Evolutionary conservation across 176 grass and related monocot genomes (phyloP).

Genomic region (Olyra latifolia): DNA sequence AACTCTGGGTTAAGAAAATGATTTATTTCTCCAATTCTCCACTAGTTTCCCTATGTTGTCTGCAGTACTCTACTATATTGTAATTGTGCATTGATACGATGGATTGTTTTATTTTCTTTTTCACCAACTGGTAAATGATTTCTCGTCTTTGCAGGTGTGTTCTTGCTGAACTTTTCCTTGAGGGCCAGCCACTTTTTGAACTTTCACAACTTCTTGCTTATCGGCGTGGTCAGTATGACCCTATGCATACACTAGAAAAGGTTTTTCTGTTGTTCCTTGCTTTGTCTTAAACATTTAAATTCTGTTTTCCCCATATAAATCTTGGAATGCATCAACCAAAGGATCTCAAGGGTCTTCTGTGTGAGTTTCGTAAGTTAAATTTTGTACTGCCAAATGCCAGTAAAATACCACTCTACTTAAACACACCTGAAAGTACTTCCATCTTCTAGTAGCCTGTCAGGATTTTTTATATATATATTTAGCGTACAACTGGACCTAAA

Average conservation of each 20-base stretch:
- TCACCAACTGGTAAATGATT: not conserved
- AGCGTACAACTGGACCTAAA: not conserved
- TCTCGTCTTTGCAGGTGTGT: constrained; percentile 71
- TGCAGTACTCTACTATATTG: constrained; percentile 10
- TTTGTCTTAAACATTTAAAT: constrained; percentile 14
- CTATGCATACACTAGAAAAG: constrained; percentile 72
- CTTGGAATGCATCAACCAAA: not conserved
- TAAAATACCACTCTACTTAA: not conserved
- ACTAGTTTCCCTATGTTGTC: not conserved
- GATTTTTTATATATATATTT: not conserved
- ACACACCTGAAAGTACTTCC: not conserved
- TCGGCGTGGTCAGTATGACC: constrained; percentile 93
- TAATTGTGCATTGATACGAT: not conserved
- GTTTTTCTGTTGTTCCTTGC: constrained; percentile 39
- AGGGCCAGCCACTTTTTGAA: constrained; percentile 91
- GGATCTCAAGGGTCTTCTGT: not conserved
- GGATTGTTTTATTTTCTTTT: not conserved
- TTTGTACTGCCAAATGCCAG: not conserved
- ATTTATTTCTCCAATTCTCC: not conserved
- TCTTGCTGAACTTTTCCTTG: constrained; percentile 92
- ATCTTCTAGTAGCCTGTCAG: not conserved
- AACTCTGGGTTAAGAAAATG: not conserved
- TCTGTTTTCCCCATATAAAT: not conserved
- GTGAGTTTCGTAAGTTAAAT: not conserved
- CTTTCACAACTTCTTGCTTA: constrained; percentile 92